A percentile compares a stretch with the other conserved stretches of the same genome.
phyloP scores from a whole-genome alignment of 2,329 filamentous ascomycete species.

The Xylariomycetidae sp. region DNA sequence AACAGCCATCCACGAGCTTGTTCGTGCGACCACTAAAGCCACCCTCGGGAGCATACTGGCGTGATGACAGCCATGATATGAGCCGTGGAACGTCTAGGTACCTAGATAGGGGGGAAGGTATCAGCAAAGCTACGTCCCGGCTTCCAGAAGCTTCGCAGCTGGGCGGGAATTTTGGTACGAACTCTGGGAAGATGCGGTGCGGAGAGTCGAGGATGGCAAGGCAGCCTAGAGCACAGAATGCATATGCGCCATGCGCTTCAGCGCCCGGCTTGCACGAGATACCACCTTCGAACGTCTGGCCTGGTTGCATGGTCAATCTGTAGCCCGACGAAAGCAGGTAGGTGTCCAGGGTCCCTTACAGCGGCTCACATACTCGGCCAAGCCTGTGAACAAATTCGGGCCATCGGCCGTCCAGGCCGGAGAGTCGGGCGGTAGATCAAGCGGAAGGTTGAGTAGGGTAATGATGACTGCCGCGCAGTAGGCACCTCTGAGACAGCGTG shows the following conservation, averaged over 20 bases:
- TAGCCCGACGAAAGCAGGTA: slow-evolving; percentile 6
- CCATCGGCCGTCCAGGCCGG: slow-evolving; percentile 59
- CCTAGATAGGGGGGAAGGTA: slow-evolving; percentile 35
- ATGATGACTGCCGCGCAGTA: slow-evolving; percentile 87
- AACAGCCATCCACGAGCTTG: slow-evolving; percentile 96
- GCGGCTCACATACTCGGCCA: slow-evolving; percentile 72
- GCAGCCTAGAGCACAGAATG: slow-evolving; percentile 88
- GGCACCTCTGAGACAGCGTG: slow-evolving; percentile 58
- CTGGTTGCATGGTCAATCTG: slow-evolving; percentile 35
- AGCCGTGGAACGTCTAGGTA: slow-evolving; percentile 72
- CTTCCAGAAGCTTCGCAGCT: slow-evolving; percentile 29
- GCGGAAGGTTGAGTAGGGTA: slow-evolving; percentile 74
- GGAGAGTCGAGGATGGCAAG: slow-evolving; percentile 81
- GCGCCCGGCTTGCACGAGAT: slow-evolving; percentile 79
- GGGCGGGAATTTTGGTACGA: slow-evolving; percentile 32
- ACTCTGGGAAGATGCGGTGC: slow-evolving; percentile 66
- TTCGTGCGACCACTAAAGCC: slow-evolving; percentile 92
- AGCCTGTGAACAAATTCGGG: slow-evolving; percentile 61
- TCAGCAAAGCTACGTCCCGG: slow-evolving; percentile 18
- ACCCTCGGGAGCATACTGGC: slow-evolving; percentile 86
- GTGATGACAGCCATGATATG: slow-evolving; percentile 80
- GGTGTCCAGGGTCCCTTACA: slow-evolving; percentile 52
- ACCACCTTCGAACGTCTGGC: slow-evolving; percentile 92
- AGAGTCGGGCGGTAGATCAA: slow-evolving; percentile 68
- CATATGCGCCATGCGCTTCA: slow-evolving; percentile 94